Conservation (phyloP, 1,284 basidiomycete genomes). For the Pseudozyma thailandica region DNA sequence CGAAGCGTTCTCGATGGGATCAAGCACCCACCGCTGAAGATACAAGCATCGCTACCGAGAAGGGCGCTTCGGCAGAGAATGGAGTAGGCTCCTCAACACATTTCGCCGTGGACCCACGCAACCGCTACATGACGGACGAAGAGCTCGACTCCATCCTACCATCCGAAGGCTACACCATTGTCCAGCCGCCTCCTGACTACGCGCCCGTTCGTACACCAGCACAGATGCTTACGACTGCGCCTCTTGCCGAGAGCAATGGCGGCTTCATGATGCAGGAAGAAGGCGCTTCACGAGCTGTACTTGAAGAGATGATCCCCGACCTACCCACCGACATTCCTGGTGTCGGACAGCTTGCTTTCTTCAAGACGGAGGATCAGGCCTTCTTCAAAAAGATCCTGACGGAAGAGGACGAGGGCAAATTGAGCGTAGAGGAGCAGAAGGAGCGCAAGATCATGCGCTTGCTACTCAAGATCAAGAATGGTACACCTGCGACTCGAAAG, state of each 20-base stretch:
- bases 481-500: slow-evolving; percentile 97
- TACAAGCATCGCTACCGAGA: slow-evolving; percentile 1
- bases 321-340: slow-evolving; percentile 99
- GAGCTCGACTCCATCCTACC: slow-evolving; percentile 93
- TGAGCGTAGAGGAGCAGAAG: slow-evolving; percentile 97
- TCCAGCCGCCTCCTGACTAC: slow-evolving; percentile 93
- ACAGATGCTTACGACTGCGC: slow-evolving; percentile 76
- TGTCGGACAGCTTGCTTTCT: slow-evolving; percentile 94
- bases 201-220: slow-evolving; percentile 80
- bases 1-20: slow-evolving; percentile 89
- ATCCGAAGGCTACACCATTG: slow-evolving; percentile 85
- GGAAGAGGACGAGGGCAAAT: slow-evolving; percentile 83
- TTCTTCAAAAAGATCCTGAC: slow-evolving; percentile 97
- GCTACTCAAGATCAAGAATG: slow-evolving; percentile 99
- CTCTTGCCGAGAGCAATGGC: slow-evolving; percentile 74
- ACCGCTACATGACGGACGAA: slow-evolving; percentile 92
- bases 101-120: slow-evolving; percentile 79
- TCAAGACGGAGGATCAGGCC: slow-evolving; percentile 97
- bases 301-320: slow-evolving; percentile 86
- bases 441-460: slow-evolving; percentile 99
- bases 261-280: slow-evolving; percentile 98
- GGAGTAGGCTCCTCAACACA: slow-evolving; percentile 8
- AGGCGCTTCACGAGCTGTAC: slow-evolving; percentile 83
- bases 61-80: slow-evolving; percentile 11
- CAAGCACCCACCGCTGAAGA: slow-evolving; percentile 75